Base-by-base conservation (phyloP, 2,329 filamentous ascomycete species). In the Venturia pyrina region DNA sequence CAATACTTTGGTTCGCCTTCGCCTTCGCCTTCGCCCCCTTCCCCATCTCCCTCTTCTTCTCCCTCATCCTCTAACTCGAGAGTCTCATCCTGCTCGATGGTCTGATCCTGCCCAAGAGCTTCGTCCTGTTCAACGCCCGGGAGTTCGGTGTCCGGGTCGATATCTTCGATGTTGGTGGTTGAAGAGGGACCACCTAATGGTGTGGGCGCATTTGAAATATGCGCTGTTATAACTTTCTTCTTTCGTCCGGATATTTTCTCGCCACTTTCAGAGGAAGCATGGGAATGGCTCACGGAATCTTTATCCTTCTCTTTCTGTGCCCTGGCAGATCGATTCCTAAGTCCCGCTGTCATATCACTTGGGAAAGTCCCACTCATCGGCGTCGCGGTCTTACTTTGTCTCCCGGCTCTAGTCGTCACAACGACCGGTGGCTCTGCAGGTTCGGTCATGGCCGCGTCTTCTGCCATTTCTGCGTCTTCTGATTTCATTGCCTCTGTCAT, bases 1-100 rank as follows among this genome's bases (percentile, higher is more conserved):
- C 86, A 88, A 72, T 88, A 88, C 50, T 84, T 82, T 68, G 83
- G 84, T 68, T 85, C 84, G 71, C 86, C 71, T 32, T 71, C 75
- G 62, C 76, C 75, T 13, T 68, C 67, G 43, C 78, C 78, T 19
- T 77, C 76, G 15, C 73, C 73, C 50, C 72, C 75, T 24, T 70
- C 70, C 57, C 70, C n/a, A n/a, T n/a, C n/a, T n/a, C n/a, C n/a
- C n/a, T n/a, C 73, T 56, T 76, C 74, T 43, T 71, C 72, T 32
- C 74, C 75, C 41, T 71, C 72, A 32, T 75, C 74, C 40, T 72
- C 72, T 5, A 70, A 71, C 21, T 73, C 67, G 2, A 73, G 74
- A 50, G 72, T 75, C 28, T 70, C 70, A 66, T 68, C 64, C 74
- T 72, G 65, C 71, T 73, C 62, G 3, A 69, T 17, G 21, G 21